A percentile compares a stretch with the other conserved stretches of the same genome.
These are phyloP conservation scores for Pulveroboletus sp. DNA, from an alignment of 768 basidiomycete species.

Conservation along the genomic window DNA sequence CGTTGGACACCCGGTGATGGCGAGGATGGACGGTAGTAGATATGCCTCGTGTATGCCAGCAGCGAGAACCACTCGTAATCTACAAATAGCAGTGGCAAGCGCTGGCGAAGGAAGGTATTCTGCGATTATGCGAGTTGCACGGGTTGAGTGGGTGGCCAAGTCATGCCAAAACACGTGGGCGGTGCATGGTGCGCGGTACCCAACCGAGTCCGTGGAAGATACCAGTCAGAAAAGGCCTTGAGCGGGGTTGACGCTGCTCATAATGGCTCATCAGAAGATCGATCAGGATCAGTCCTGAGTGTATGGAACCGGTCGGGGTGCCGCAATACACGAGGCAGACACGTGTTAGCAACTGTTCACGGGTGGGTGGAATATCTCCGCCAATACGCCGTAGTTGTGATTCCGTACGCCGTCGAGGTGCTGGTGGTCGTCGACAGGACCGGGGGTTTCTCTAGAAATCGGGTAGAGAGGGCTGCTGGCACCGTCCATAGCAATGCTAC, in stretches of 20 bases:
- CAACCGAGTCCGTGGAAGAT: constrained; percentile 16
- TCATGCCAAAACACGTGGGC: constrained; percentile 25
- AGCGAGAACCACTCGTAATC: constrained; percentile 19
- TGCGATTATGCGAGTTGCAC: constrained; percentile 9
- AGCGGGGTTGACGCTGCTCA: constrained; percentile 4
- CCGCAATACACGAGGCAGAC: constrained; percentile 17
- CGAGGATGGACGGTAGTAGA: constrained; percentile 6
- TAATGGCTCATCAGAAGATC: constrained; percentile 10
- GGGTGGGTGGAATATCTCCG: neutral
- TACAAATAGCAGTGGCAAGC: constrained; percentile 8
- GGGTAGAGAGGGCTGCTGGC: no score
- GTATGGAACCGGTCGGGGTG: constrained; percentile 11
- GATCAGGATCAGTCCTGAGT: constrained; percentile 14
- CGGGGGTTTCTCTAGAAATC: neutral
- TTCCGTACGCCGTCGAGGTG: neutral
- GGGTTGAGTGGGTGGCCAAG: constrained; percentile 2
- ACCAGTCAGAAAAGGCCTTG: neutral
- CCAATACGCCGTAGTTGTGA: no score
- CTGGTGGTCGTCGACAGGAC: neutral
- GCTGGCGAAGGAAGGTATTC: constrained; percentile 8
- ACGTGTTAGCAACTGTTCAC: constrained; percentile 9
- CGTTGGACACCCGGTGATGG: constrained; percentile 5
- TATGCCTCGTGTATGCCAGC: constrained; percentile 27
- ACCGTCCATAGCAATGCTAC: no score
- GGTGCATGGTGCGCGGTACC: constrained; percentile 14